Base-by-base conservation (phyloP, 208 protist species). In the Trypanosoma lewisi region DNA sequence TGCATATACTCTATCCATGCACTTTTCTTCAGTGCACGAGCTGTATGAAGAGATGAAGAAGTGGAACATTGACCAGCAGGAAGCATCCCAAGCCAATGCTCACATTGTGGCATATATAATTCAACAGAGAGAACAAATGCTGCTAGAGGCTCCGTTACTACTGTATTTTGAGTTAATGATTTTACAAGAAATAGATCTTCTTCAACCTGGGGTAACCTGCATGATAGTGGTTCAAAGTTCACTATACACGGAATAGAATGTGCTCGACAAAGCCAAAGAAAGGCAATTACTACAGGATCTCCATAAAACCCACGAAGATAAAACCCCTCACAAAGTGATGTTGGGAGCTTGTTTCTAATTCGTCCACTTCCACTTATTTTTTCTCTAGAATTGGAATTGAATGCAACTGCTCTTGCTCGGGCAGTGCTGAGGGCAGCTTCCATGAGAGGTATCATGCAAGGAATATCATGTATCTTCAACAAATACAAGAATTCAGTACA, bases 211-310 rank as follows among this genome's bases (percentile, higher is more conserved):
- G 45, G 25, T 4, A 19, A 47, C 2, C 56, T 58, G 2, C 27
- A 28, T 16, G 45, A 27, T 19, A 88, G 54, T 2, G 86, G 86
- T 57, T 90, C 78, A 37, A 88, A 63, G 0, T 55, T 55, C 27
- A 87, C 75, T 41, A 81, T 73, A 53, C 73, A 83, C n/a, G 83
- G 71, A 12, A 93, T 82, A 39, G 55, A 71, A 63, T 84, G 82
- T 9, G 86, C 76, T 8, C 86, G 75, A 49, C 86, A 90, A 31
- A 93, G 51, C 86, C 86, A 93, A 25, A 90, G 60, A 30, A 93
- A 70, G 6, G 83, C 78, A 50, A 90, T 63, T 21, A 81, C 83
- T 0, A 76, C 78, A 9, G 86, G 86, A 47, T 93, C 86, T 23
- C 72, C 72, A 47, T 87, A 70, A 45, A 80, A 64, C 12, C 83